These are phyloP conservation scores for Vinca minor DNA, from an alignment of 257 asterid species.

Conservation along the genomic window DNA sequence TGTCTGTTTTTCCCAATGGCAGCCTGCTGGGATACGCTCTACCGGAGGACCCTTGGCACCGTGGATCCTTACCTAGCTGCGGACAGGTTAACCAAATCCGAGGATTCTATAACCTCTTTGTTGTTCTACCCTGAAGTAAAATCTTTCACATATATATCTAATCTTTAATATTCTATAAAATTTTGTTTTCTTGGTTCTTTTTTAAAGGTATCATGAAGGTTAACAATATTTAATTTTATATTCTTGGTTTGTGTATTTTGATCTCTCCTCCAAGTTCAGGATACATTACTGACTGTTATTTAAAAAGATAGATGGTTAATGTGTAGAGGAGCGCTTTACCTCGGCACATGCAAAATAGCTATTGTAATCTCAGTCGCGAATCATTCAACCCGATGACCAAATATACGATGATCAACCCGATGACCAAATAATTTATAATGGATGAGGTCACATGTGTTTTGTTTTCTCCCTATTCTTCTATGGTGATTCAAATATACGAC, in stretches of 20 bases:
- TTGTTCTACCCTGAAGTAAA: no score
- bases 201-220: background rate
- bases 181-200: background rate
- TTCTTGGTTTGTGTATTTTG: background rate
- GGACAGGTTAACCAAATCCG: background rate
- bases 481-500: no score
- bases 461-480: no score
- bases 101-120: no score
- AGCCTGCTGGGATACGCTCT: background rate
- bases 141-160: no score
- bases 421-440: no score
- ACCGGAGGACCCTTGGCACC: background rate
- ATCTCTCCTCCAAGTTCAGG: background rate
- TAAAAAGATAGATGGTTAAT: no score
- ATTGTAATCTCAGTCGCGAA: no score
- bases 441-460: background rate
- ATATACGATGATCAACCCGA: no score
- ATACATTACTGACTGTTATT: background rate
- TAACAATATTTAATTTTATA: background rate
- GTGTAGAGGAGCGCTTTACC: background rate
- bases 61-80: no score
- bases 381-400: no score
- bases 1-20: background rate
- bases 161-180: background rate
- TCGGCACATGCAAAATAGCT: background rate